Base-by-base conservation (phyloP, 148 eudicot species). In the Salicornia ramosissima region DNA sequence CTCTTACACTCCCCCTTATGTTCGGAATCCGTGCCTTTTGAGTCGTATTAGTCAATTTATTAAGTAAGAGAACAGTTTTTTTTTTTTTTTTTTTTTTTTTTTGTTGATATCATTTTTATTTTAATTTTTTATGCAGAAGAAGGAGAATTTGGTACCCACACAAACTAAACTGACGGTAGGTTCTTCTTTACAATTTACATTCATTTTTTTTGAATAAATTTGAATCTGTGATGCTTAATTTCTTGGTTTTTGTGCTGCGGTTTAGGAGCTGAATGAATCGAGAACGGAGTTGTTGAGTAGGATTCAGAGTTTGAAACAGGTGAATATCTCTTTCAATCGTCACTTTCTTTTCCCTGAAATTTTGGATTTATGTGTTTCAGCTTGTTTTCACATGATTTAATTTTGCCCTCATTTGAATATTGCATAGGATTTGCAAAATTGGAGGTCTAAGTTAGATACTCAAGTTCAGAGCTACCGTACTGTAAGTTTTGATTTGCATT, bases 381-480 rank as follows among this genome's bases (percentile, higher is more conserved):
- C 49, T 10, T 10, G 12, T 45, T 10, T 9, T 45, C 12, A 9
- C 13, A 10, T 45, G 9, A 45, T 45, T n/a, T 9, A 45, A 45
- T 45, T 45, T 45, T 13, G 22, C 5, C 59, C 60, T 64, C 10
- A 26, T 68, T 30, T 53, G 33, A 4, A 22, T 50, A 2, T 54
- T 49, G 59, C 61, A 51, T 70, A 89, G 96, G 97, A 92, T 83
- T 85, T 92, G 80, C 93, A 92, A 75, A 84, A 81, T 65, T 92
- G 96, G 97, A 87, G 93, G 71, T 80, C 88, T 10, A 89, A 87
- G 76, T 69, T 92, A 76, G 96, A 92, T 77, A 86, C 84, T 78
- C 97, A 92, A 77, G 96, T 89, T 53, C 86, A 81, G 74, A 74
- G 76, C 71, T 88, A 90, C 70, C 89, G 86, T 13, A 82, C 83